A percentile compares a stretch with the other conserved stretches of the same genome.
Evolutionary conservation across 305 asterid species (phyloP).

Genomic region (Fraxinus dipetala): DNA sequence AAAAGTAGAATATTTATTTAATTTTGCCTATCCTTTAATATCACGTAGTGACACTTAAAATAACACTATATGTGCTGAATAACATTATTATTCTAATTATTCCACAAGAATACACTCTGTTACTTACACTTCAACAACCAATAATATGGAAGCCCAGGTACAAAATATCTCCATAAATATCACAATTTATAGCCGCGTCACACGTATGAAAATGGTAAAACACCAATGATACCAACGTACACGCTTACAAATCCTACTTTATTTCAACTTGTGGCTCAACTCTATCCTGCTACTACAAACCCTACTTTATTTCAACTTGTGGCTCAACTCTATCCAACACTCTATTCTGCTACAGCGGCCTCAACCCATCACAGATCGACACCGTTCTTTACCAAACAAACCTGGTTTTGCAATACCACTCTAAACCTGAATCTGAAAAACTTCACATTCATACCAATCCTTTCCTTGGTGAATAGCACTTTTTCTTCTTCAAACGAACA

Average conservation of each 20-base stretch:
- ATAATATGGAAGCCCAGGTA: neutral
- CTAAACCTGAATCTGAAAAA: neutral
- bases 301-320: neutral
- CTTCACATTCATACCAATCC: neutral
- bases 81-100: too few relatives aligned
- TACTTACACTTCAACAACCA: neutral
- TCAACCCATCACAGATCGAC: neutral
- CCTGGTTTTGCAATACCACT: neutral
- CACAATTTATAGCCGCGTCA: neutral
- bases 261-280: constrained; percentile 15
- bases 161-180: neutral
- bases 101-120: too few relatives aligned
- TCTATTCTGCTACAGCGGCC: neutral
- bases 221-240: neutral
- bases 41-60: too few relatives aligned
- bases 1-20: too few relatives aligned
- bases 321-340: neutral
- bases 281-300: neutral
- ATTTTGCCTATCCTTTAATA: too few relatives aligned
- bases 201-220: neutral
- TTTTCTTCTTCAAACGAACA: too few relatives aligned
- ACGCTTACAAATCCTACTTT: neutral
- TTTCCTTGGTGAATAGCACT: neutral
- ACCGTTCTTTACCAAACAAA: neutral
- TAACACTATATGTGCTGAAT: too few relatives aligned